Evolutionary conservation across 1,139 yeast species (phyloP).

Genomic region (Tardiomyces depauwii): DNA sequence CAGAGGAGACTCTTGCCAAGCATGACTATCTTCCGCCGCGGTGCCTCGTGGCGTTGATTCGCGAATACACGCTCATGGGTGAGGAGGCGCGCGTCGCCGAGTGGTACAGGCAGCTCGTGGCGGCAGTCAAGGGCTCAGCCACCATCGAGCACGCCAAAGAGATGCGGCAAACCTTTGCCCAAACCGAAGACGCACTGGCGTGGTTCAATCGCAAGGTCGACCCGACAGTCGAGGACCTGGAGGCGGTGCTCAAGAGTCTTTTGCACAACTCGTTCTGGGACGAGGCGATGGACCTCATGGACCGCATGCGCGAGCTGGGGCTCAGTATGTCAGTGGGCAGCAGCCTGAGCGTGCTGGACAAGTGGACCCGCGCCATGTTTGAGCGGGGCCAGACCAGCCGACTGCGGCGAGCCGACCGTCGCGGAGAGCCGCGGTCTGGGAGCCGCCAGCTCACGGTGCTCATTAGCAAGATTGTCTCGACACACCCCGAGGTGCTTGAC

Average conservation of each 20-base stretch:
- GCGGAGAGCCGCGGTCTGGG: not conserved
- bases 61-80: slow-evolving; percentile 10
- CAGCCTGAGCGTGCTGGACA: not conserved
- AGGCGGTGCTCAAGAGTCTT: slow-evolving; percentile 8
- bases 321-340: not conserved
- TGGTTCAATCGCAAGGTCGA: slow-evolving; percentile 9
- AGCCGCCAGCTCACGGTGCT: slow-evolving; percentile 8
- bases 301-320: not conserved
- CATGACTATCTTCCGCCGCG: slow-evolving; percentile 16
- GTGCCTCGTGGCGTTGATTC: slow-evolving; percentile 14
- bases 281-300: slow-evolving; percentile 1
- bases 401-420: not conserved
- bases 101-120: slow-evolving; percentile 14
- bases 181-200: slow-evolving; percentile 8
- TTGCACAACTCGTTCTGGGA: slow-evolving; percentile 11
- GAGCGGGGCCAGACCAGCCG: not conserved
- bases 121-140: slow-evolving; percentile 1
- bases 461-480: slow-evolving; percentile 11
- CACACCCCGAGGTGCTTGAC: slow-evolving; percentile 16
- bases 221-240: slow-evolving; percentile 9
- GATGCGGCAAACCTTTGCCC: not conserved
- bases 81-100: slow-evolving; percentile 8
- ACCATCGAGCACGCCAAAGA: not conserved
- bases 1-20: slow-evolving; percentile 9
- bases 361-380: not conserved